Conservation (phyloP, 106 monocot species). For the Acanthochlamys bracteata region DNA sequence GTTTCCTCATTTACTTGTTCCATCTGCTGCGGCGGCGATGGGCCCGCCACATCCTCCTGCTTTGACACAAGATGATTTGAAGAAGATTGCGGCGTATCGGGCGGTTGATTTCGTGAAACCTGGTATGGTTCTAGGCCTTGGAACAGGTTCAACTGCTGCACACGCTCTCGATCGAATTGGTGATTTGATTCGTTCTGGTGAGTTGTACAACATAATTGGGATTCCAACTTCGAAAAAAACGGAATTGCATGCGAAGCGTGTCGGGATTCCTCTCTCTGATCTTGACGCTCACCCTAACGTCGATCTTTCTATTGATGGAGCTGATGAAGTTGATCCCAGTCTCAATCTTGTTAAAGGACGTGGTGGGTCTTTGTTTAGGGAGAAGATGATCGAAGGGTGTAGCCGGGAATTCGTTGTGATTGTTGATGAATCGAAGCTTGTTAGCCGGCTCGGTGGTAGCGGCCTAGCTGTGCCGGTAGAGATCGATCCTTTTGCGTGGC, state of each 20-base stretch:
- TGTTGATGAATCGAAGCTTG: conserved; percentile 72
- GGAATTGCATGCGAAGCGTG: conserved; percentile 40
- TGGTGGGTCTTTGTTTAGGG: conserved; percentile 77
- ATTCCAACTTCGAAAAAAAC: conserved; percentile 77
- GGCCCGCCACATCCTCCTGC: not conserved
- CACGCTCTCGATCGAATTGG: conserved; percentile 71
- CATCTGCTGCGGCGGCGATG: not conserved
- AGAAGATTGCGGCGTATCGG: conserved; percentile 64
- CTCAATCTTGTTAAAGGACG: conserved; percentile 89
- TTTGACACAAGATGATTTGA: conserved; percentile 58
- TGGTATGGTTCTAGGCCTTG: conserved; percentile 78
- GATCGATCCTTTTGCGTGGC: conserved; percentile 54
- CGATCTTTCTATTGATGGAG: conserved; percentile 86
- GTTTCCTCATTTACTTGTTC: conserved; percentile 1
- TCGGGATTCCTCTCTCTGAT: conserved; percentile 60
- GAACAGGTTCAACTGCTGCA: conserved; percentile 84
- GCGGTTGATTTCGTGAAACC: conserved; percentile 63
- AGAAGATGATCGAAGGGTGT: conserved; percentile 89
- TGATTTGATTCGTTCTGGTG: conserved; percentile 51
- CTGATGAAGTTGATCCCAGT: conserved; percentile 75
- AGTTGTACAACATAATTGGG: conserved; percentile 47
- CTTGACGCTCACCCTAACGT: conserved; percentile 41
- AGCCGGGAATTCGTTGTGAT: conserved; percentile 68
- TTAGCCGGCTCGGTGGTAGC: conserved; percentile 49
- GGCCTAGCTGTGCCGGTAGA: conserved; percentile 63